Evolutionary conservation across 139 green algal species (phyloP).

Genomic region (Chlorella sp.): DNA sequence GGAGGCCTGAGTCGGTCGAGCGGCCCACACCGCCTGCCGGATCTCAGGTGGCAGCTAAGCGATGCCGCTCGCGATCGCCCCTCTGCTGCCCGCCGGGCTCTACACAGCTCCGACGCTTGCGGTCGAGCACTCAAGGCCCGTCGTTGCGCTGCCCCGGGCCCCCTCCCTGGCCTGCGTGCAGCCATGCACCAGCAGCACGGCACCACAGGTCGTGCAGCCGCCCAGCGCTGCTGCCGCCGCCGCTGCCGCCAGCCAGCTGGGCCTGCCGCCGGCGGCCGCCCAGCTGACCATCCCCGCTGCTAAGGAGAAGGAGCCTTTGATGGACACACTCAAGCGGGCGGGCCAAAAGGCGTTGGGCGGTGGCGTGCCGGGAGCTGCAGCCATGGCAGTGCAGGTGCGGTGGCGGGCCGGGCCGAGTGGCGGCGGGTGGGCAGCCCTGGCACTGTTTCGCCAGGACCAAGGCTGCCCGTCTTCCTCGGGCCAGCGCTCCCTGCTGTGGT

Average conservation of each 20-base stretch:
- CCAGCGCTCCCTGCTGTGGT: background rate
- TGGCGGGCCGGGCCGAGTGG: too few relatives aligned
- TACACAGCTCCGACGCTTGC: background rate
- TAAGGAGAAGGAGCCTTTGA: slow-evolving; percentile 49
- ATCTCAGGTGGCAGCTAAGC: background rate
- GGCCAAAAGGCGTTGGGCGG: slow-evolving; percentile 78
- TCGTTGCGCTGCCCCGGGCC: background rate
- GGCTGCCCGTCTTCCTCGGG: background rate
- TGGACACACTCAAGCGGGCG: slow-evolving; percentile 71
- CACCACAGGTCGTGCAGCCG: background rate
- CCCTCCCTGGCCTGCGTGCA: background rate
- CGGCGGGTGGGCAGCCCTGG: background rate
- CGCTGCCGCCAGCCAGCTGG: background rate
- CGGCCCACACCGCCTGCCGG: too few relatives aligned
- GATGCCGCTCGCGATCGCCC: background rate
- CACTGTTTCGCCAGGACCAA: too few relatives aligned
- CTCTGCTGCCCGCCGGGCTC: background rate
- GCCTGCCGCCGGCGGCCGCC: slow-evolving; percentile 4
- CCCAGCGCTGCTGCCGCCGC: background rate
- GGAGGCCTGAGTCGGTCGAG: too few relatives aligned
- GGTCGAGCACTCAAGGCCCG: too few relatives aligned
- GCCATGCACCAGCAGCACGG: background rate
- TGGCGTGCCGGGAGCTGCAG: slow-evolving; percentile 81
- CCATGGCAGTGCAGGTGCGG: slow-evolving; percentile 77
- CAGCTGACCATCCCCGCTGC: slow-evolving; percentile 9